phyloP scores from a whole-genome alignment of 2,329 filamentous ascomycete species.

The Diaporthe citrichinensis region DNA sequence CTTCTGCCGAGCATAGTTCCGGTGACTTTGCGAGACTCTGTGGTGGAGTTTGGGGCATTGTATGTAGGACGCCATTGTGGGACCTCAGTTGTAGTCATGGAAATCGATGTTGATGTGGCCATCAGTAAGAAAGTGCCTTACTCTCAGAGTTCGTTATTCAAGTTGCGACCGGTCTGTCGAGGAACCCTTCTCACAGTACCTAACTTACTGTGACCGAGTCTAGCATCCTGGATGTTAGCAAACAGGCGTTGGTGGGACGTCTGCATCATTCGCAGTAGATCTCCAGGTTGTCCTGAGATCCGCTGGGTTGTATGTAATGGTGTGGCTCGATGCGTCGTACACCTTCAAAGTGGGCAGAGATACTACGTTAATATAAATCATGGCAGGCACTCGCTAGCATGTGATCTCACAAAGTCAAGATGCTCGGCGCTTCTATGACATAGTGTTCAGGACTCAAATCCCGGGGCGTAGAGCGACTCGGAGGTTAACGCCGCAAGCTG shows the following conservation, averaged over 20 bases:
- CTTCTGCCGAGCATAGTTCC: neutral
- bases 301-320: neutral
- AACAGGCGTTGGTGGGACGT: neutral
- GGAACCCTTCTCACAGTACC: neutral
- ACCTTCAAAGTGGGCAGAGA: neutral
- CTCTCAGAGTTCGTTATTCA: too few species aligned
- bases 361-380: neutral
- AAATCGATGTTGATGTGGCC: neutral
- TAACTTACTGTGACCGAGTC: too few species aligned
- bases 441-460: too few species aligned
- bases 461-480: too few species aligned
- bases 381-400: neutral
- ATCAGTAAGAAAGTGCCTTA: neutral
- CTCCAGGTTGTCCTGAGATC: neutral
- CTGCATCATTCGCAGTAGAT: neutral
- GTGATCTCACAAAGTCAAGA: neutral
- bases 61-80: neutral
- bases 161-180: neutral
- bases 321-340: neutral
- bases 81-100: neutral
- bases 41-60: too few species aligned
- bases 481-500: neutral
- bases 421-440: neutral
- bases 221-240: neutral
- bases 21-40: neutral